Conservation (phyloP, 2,329 filamentous ascomycete species). For the Cladosporium sp. region DNA sequence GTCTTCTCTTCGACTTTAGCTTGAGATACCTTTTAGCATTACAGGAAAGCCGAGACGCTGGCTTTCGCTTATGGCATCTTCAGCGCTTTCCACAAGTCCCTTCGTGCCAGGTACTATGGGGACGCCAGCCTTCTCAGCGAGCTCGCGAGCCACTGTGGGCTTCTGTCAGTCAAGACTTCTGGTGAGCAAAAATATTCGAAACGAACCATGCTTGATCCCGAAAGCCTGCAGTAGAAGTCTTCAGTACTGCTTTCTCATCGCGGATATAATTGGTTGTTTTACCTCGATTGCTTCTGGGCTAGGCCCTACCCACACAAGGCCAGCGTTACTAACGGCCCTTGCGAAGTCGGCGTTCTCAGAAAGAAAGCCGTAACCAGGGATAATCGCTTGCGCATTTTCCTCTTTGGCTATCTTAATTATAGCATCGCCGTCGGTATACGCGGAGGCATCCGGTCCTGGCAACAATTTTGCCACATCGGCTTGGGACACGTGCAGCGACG, state of each 20-base stretch:
- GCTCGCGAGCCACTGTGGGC: slow-evolving; percentile 40
- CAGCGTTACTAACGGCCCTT: slow-evolving; percentile 44
- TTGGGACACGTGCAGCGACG: slow-evolving; percentile 47
- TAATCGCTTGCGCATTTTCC: slow-evolving; percentile 50
- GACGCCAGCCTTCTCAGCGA: slow-evolving; percentile 48
- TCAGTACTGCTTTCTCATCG: neutral
- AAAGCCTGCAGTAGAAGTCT: slow-evolving; percentile 33
- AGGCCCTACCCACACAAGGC: slow-evolving; percentile 56
- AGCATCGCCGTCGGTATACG: slow-evolving; percentile 43
- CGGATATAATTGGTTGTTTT: neutral
- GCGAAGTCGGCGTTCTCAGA: slow-evolving; percentile 60
- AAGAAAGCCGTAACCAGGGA: slow-evolving; percentile 63
- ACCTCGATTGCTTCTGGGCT: slow-evolving; percentile 44
- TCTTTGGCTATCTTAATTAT: slow-evolving; percentile 49
- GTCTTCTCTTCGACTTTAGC: neutral
- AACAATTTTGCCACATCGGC: slow-evolving; percentile 51
- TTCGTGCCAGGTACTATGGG: slow-evolving; percentile 51
- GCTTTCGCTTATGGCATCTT: slow-evolving; percentile 42
- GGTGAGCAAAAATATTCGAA: neutral
- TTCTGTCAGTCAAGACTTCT: neutral
- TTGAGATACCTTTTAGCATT: slow-evolving; percentile 49
- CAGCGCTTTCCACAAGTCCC: slow-evolving; percentile 42
- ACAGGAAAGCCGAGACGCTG: slow-evolving; percentile 46
- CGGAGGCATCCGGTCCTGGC: slow-evolving; percentile 41
- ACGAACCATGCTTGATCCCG: slow-evolving; percentile 48